Evolutionary conservation across 2,329 filamentous ascomycete species (phyloP), one percentile per base, ranked within the genome.

Genomic region (Arthrobotrys entomopaga): DNA sequence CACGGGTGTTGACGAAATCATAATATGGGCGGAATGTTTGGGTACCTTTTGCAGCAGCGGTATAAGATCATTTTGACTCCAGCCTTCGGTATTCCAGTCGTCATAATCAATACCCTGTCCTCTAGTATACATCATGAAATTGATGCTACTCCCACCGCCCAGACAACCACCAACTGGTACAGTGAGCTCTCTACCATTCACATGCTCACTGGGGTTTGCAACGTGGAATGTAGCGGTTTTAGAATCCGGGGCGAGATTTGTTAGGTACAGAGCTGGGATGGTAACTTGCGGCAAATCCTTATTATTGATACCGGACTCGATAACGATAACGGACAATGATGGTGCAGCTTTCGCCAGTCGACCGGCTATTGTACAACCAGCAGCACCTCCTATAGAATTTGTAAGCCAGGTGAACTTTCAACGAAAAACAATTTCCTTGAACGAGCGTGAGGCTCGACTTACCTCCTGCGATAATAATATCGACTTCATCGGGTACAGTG

Each of bases 91-190:
- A 6, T 85, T 82, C 85, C 85, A 87, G 5, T 82, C 82, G 76
- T 87, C 84, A 61, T 83, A 86, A 77, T 86, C 84, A 4, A 80
- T 80, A 6, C 81, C 79, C 76, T 85, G 82, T 78, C 16, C 79
- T 78, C 19, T 79, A 56, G n/a, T 80, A 72, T 81, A 82, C 54
- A 86, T 85, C 85, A 88, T 86, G 75, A 85, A 86, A 76, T 89
- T 88, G 54, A 89, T 83, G 0, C 85, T 85, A 15, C 84, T 86
- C 5, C 88, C 87, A 5, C 89, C 89, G 16, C 89, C 89, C 0
- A 91, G 82, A 0, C 87, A 84, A 22, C 84, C 83, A 7, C 82
- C 82, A 3, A 77, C 76, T 0, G 82, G 82, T 0, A 84, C 80
- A 15, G 83, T 80, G 1, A 79, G 81, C 65, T 82, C 82, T n/a